Evolutionary conservation across 345 rosid genomes (phyloP).

Genomic region (Angophora floribunda): DNA sequence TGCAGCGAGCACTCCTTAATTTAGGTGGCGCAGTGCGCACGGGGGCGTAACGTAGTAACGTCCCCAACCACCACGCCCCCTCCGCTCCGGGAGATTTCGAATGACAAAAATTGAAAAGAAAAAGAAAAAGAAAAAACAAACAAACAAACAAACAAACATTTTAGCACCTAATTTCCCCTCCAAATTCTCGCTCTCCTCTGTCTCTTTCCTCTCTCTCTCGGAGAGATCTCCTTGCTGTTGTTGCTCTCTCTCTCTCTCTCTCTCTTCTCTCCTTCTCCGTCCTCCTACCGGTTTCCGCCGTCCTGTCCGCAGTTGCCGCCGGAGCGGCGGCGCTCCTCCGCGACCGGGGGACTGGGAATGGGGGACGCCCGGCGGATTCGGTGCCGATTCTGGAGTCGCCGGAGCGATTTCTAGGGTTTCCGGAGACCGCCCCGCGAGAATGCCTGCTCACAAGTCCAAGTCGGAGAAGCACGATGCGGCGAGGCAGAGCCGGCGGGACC

Average conservation of each 20-base stretch:
- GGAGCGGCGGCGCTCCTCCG: background rate
- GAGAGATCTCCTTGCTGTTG: background rate
- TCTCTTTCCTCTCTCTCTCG: background rate
- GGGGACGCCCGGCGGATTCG: background rate
- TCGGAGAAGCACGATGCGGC: constrained; percentile 62
- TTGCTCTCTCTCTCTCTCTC: background rate
- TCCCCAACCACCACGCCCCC: background rate
- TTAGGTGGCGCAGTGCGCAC: background rate
- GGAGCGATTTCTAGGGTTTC: background rate
- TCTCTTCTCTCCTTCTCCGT: background rate
- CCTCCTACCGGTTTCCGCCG: background rate
- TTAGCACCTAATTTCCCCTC: background rate
- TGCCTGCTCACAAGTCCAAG: constrained; percentile 58
- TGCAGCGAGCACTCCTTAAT: background rate
- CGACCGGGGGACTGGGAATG: background rate
- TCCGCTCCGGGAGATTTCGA: background rate
- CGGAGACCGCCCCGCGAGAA: constrained; percentile 2
- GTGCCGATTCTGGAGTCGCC: background rate
- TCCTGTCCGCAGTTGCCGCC: background rate
- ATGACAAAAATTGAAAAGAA: background rate
- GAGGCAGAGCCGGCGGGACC: constrained; percentile 81
- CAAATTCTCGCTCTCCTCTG: background rate
- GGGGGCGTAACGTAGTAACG: background rate
- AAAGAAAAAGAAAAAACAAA: background rate
- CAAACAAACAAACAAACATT: background rate